Percentiles rank a stretch among this genome's conserved stretches.
phyloP scores from a whole-genome alignment of 345 rosid genomes.

The sweet orange (Citrus sinensis) region DNA sequence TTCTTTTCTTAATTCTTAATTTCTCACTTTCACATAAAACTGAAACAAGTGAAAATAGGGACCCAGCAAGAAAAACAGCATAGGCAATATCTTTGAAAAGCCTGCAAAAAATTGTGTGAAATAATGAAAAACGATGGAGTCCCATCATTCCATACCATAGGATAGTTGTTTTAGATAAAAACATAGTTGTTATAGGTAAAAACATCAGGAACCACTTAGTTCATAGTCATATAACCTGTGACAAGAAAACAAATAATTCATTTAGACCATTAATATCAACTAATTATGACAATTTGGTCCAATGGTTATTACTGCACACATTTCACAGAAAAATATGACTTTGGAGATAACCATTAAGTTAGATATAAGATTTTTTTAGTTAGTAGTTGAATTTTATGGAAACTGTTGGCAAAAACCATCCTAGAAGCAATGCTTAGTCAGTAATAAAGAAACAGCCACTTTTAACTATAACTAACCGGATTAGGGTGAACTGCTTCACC shows the following conservation, averaged over 20 bases:
- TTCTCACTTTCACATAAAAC: not conserved
- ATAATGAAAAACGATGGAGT: no score
- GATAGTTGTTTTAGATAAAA: not conserved
- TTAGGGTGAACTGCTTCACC: slow-evolving; percentile 46
- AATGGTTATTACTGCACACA: not conserved
- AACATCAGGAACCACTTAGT: not conserved
- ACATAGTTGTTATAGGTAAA: not conserved
- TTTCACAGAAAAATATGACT: not conserved
- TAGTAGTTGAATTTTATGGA: no score
- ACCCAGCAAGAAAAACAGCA: not conserved
- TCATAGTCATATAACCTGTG: no score
- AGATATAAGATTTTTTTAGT: not conserved
- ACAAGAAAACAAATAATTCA: not conserved
- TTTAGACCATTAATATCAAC: not conserved
- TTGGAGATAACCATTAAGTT: not conserved
- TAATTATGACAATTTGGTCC: not conserved
- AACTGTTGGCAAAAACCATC: no score
- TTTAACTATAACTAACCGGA: slow-evolving; percentile 46
- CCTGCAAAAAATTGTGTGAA: not conserved
- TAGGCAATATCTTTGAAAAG: not conserved
- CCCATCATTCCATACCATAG: not conserved
- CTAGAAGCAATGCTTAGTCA: not conserved
- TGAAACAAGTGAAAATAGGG: no score
- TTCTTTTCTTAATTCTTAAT: not conserved
- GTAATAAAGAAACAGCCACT: not conserved